Conservation (phyloP, 2,329 filamentous ascomycete species). For the Colletotrichum brevisporum region DNA sequence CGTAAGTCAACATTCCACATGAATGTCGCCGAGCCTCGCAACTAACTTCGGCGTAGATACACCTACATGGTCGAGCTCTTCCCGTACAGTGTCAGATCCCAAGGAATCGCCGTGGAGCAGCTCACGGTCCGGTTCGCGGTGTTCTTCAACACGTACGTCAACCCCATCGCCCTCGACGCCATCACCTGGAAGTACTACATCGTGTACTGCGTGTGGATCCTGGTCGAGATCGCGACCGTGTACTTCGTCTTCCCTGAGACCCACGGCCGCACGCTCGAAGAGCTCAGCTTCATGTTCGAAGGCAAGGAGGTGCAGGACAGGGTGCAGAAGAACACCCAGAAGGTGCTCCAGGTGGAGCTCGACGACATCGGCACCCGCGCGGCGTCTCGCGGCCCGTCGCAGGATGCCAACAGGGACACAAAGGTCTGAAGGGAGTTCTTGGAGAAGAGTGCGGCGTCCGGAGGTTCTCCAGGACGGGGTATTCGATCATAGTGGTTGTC, state of each 20-base stretch:
- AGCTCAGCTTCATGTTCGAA: conserved; percentile 58
- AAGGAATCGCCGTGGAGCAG: conserved; percentile 56
- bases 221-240: conserved; percentile 65
- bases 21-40: too few relatives aligned
- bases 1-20: neutral
- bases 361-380: conserved; percentile 14
- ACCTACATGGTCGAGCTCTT: conserved; percentile 58
- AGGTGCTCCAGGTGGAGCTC: conserved; percentile 39
- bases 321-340: conserved; percentile 39
- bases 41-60: conserved; percentile 47
- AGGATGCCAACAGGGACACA: neutral
- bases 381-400: neutral
- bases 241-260: conserved; percentile 91
- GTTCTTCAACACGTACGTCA: conserved; percentile 63
- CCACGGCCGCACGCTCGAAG: conserved; percentile 83
- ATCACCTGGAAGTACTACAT: conserved; percentile 60
- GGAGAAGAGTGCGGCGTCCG: neutral
- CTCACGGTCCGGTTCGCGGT: conserved; percentile 55
- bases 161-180: conserved; percentile 57
- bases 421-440: conserved; percentile 1
- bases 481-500: too few relatives aligned
- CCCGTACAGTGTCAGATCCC: conserved; percentile 53
- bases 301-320: conserved; percentile 38
- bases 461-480: too few relatives aligned
- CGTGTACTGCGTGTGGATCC: conserved; percentile 60